Conservation (phyloP, 441 rosid genomes). For the Lagerstroemia fauriei region DNA sequence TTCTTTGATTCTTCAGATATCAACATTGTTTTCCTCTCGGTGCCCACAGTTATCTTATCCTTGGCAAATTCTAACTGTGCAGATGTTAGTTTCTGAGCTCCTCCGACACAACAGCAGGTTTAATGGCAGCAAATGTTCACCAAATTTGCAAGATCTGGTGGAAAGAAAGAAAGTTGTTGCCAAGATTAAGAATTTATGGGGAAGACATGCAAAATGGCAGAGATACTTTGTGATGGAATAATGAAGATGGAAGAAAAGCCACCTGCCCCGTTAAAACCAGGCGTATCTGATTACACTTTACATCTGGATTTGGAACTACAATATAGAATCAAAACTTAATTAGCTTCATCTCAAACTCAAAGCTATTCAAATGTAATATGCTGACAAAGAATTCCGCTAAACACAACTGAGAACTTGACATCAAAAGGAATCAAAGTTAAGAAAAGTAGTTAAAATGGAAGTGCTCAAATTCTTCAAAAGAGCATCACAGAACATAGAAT, state of each 20-base stretch:
- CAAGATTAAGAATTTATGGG: neutral
- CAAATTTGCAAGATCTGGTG: slow-evolving; percentile 87
- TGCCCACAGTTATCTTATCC: slow-evolving; percentile 92
- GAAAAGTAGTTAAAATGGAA: too few relatives aligned
- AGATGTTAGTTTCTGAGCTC: slow-evolving; percentile 73
- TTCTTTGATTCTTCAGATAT: slow-evolving; percentile 91
- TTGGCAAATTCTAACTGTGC: slow-evolving; percentile 86
- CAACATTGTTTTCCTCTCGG: slow-evolving; percentile 93
- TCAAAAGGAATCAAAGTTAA: too few relatives aligned
- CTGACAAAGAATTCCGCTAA: too few relatives aligned
- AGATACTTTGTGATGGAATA: slow-evolving; percentile 14
- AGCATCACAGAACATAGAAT: too few relatives aligned
- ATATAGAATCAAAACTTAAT: slow-evolving; percentile 46
- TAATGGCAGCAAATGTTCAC: slow-evolving; percentile 93
- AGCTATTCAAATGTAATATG: neutral
- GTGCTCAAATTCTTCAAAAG: too few relatives aligned
- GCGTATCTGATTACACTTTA: slow-evolving; percentile 86
- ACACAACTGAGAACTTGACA: too few relatives aligned
- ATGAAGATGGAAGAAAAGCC: slow-evolving; percentile 31
- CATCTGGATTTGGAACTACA: slow-evolving; percentile 92
- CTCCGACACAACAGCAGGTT: slow-evolving; percentile 84
- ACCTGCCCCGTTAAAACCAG: slow-evolving; percentile 99
- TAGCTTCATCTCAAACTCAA: neutral
- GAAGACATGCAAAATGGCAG: neutral
- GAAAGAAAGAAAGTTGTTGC: slow-evolving; percentile 9